phyloP scores from a whole-genome alignment of 768 basidiomycete species.

The Boletus huronensis region DNA sequence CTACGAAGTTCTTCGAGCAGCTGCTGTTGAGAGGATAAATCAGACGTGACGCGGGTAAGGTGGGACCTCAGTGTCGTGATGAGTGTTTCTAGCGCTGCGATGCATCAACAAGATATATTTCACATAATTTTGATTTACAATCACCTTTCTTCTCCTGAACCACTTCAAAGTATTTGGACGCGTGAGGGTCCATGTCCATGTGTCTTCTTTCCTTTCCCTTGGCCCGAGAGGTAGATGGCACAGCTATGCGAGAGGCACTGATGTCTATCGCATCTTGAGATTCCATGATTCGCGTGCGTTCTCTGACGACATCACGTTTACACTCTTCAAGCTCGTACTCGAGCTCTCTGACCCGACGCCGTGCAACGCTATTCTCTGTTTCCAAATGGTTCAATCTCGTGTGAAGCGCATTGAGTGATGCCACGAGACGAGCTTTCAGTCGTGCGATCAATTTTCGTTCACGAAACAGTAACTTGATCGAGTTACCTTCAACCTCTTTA shows the following conservation, averaged over 20 bases:
- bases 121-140: conserved; percentile 6
- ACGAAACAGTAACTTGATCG: neutral
- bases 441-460: neutral
- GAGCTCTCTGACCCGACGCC: conserved; percentile 79
- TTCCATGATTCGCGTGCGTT: conserved; percentile 62
- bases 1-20: conserved; percentile 63
- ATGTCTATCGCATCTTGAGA: conserved; percentile 41
- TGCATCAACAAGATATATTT: conserved; percentile 8
- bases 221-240: conserved; percentile 20
- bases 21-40: conserved; percentile 73
- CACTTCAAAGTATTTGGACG: conserved; percentile 64
- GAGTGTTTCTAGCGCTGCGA: conserved; percentile 74
- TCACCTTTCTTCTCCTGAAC: conserved; percentile 89
- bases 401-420: conserved; percentile 61
- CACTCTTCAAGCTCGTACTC: conserved; percentile 84
- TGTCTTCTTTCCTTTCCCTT: conserved; percentile 29
- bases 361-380: conserved; percentile 76
- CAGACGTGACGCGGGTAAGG: conserved; percentile 71
- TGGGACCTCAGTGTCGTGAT: conserved; percentile 71
- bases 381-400: conserved; percentile 70
- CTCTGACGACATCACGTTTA: conserved; percentile 70
- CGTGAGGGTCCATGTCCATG: conserved; percentile 37
- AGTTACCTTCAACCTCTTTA: conserved; percentile 64
- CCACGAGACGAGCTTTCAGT: conserved; percentile 53
- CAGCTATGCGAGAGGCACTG: conserved; percentile 11